phyloP scores from a whole-genome alignment of 148 eudicot species.

The Talinum fruticosum region DNA sequence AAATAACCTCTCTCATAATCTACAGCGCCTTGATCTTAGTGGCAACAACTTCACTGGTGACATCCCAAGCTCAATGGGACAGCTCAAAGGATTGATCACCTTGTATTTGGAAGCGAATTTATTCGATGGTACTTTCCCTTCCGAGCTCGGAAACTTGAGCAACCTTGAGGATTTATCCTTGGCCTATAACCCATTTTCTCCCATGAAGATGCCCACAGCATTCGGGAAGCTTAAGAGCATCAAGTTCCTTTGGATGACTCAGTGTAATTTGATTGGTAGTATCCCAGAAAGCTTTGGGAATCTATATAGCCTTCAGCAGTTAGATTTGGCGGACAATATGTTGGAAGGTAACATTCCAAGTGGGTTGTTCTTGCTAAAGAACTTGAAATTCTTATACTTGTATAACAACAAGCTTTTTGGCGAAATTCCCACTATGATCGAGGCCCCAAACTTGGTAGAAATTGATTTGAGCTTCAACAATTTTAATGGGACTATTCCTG shows the following conservation, averaged over 20 bases:
- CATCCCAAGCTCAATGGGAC: constrained; percentile 55
- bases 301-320: constrained; percentile 36
- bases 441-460: constrained; percentile 29
- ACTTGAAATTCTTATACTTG: constrained; percentile 40
- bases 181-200: constrained; percentile 32
- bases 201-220: constrained; percentile 34
- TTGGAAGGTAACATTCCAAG: constrained; percentile 51
- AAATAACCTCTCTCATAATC: constrained; percentile 35
- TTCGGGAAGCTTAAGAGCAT: constrained; percentile 43
- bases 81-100: constrained; percentile 28
- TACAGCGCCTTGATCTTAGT: constrained; percentile 41
- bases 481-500: constrained; percentile 42
- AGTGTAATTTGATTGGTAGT: too few species aligned
- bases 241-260: constrained; percentile 36
- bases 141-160: constrained; percentile 44
- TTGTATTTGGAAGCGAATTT: constrained; percentile 35
- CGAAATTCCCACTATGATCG: constrained; percentile 39
- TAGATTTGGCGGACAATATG: constrained; percentile 24
- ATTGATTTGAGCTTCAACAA: constrained; percentile 40
- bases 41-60: constrained; percentile 59
- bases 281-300: constrained; percentile 40
- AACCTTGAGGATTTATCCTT: constrained; percentile 35
- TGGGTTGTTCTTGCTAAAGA: too few species aligned
- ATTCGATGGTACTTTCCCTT: constrained; percentile 54
- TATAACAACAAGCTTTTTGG: constrained; percentile 50